A percentile compares a stretch with the other conserved stretches of the same genome.
phyloP scores from a whole-genome alignment of 805 yeast species.

The Candida anglica region DNA sequence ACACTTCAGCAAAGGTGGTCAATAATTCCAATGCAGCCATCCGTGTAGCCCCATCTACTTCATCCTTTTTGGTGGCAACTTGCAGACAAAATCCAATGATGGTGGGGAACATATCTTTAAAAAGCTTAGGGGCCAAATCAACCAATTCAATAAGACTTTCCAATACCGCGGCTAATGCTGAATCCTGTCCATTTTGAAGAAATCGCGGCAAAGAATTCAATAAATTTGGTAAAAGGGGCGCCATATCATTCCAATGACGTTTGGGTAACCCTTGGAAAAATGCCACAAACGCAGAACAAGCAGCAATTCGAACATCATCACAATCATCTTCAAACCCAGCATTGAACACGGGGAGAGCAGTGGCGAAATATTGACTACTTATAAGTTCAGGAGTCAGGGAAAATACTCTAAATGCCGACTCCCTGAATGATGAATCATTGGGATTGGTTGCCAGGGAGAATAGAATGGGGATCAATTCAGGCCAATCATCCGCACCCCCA shows the following conservation, averaged over 20 bases:
- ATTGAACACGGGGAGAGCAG: conserved; percentile 66
- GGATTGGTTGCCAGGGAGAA: conserved; percentile 55
- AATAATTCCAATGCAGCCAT: conserved; percentile 83
- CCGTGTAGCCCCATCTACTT: conserved; percentile 74
- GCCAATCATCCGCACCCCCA: no score
- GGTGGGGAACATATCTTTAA: conserved; percentile 86
- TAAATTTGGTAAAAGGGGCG: conserved; percentile 77
- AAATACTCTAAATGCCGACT: conserved; percentile 86
- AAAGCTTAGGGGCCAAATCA: conserved; percentile 91
- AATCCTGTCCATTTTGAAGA: conserved; percentile 71
- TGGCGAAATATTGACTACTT: conserved; percentile 51
- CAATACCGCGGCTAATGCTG: conserved; percentile 80
- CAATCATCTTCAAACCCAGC: conserved; percentile 74
- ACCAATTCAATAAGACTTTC: conserved; percentile 88
- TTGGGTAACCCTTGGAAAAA: conserved; percentile 82
- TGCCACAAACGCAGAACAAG: conserved; percentile 89
- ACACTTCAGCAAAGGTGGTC: conserved; percentile 86
- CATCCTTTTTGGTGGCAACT: conserved; percentile 77
- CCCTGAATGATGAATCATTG: conserved; percentile 73
- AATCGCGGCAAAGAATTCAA: conserved; percentile 85
- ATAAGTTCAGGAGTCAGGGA: conserved; percentile 79
- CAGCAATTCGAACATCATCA: conserved; percentile 85
- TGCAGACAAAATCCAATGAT: conserved; percentile 81
- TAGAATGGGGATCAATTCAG: conserved; percentile 70
- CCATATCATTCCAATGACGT: conserved; percentile 69